Conservation (phyloP, 495 filamentous ascomycete species). For the Xylaria acuta region DNA sequence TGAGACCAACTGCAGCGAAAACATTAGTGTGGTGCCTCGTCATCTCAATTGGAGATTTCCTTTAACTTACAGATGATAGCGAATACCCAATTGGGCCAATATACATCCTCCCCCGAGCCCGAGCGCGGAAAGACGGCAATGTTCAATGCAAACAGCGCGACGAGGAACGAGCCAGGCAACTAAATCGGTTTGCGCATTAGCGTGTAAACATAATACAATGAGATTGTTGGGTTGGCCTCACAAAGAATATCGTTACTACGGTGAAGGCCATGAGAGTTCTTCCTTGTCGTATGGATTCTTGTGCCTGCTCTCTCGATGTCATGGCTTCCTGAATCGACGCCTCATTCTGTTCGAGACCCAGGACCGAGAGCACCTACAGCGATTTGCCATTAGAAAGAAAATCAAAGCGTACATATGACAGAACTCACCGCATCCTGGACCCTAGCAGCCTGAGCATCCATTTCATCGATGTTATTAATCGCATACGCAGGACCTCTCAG, state of each 20-base stretch:
- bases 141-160: background rate
- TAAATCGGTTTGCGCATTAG: too few relatives aligned
- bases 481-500: too few relatives aligned
- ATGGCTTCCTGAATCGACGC: background rate
- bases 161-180: background rate
- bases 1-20: background rate
- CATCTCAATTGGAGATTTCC: background rate
- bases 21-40: too few relatives aligned
- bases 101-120: background rate
- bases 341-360: background rate
- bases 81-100: background rate
- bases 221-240: too few relatives aligned
- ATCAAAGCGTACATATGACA: background rate
- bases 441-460: background rate
- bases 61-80: background rate
- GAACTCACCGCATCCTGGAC: background rate
- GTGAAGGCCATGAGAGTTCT: background rate
- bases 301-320: background rate
- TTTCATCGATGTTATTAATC: background rate
- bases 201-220: too few relatives aligned
- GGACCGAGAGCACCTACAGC: background rate
- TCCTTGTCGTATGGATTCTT: background rate
- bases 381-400: background rate
- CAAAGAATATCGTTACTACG: background rate
- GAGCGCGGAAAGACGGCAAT: background rate